phyloP scores from a whole-genome alignment of 2,329 filamentous ascomycete species.

The Scedosporium boydii region DNA sequence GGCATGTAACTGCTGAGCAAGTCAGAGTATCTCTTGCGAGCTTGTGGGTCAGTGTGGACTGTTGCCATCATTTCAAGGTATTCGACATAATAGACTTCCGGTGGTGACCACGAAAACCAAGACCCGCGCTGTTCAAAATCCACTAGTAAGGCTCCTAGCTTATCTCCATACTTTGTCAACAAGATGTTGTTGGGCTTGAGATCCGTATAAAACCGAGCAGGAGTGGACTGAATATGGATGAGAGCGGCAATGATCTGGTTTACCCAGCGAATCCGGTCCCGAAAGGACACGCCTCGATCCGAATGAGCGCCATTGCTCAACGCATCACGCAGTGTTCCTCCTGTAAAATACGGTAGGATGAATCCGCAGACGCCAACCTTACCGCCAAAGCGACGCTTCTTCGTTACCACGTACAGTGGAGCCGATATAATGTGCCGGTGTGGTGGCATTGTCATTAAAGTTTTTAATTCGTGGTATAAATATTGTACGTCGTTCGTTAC shows the following conservation, averaged over 20 bases:
- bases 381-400: not conserved
- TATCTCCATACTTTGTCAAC: too few species aligned
- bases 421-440: not conserved
- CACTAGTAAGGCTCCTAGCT: not conserved
- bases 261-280: not conserved
- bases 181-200: slow-evolving; percentile 4
- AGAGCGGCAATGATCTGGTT: not conserved
- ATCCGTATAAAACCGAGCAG: slow-evolving; percentile 1
- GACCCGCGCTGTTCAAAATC: slow-evolving; percentile 4
- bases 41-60: too few species aligned
- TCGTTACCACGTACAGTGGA: slow-evolving; percentile 3
- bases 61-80: not conserved
- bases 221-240: not conserved
- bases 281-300: too few species aligned
- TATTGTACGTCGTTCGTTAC: not conserved
- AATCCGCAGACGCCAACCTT: not conserved
- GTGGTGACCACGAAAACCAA: slow-evolving; percentile 5
- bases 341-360: not conserved
- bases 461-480: slow-evolving; percentile 2
- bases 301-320: not conserved
- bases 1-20: too few species aligned
- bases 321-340: not conserved
- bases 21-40: too few species aligned
- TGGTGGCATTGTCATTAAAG: not conserved
- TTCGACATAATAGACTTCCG: slow-evolving; percentile 1